These are phyloP conservation scores for Buddleja alternifolia DNA, from an alignment of 257 asterid genomes.

Conservation along the genomic window DNA sequence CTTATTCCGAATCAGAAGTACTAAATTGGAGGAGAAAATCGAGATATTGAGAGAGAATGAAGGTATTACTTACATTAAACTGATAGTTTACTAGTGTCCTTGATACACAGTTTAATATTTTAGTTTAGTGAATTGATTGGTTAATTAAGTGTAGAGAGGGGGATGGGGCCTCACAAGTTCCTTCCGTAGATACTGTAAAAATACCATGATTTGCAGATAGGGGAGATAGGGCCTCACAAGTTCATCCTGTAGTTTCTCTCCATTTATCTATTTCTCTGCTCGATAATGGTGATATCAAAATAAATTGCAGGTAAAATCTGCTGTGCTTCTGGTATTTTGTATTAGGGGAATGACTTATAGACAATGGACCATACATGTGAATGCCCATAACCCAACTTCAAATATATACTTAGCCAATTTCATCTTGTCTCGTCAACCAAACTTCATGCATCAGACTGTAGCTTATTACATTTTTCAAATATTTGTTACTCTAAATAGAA, in stretches of 20 bases:
- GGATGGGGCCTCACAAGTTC: background rate
- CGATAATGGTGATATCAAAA: background rate
- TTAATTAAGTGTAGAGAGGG: background rate
- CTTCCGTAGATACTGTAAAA: too few relatives aligned
- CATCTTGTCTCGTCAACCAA: too few relatives aligned
- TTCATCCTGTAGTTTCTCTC: background rate
- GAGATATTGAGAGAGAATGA: background rate
- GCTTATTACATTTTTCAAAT: too few relatives aligned
- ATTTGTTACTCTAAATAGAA: too few relatives aligned
- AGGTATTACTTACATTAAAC: background rate
- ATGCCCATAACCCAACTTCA: too few relatives aligned
- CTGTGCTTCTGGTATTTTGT: background rate
- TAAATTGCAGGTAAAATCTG: background rate
- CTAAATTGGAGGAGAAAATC: constrained; percentile 15
- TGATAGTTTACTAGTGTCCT: constrained; percentile 11
- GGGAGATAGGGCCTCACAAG: too few relatives aligned
- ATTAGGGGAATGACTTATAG: constrained; percentile 1
- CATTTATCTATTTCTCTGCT: background rate
- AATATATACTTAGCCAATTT: too few relatives aligned
- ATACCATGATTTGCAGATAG: too few relatives aligned
- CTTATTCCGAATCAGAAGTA: background rate
- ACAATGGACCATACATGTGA: too few relatives aligned
- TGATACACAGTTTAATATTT: background rate
- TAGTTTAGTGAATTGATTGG: background rate
- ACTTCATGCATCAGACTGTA: too few relatives aligned